These are phyloP conservation scores for Trichoderma sp. DNA, from an alignment of 2,329 filamentous ascomycete genomes.

Conservation along the genomic window DNA sequence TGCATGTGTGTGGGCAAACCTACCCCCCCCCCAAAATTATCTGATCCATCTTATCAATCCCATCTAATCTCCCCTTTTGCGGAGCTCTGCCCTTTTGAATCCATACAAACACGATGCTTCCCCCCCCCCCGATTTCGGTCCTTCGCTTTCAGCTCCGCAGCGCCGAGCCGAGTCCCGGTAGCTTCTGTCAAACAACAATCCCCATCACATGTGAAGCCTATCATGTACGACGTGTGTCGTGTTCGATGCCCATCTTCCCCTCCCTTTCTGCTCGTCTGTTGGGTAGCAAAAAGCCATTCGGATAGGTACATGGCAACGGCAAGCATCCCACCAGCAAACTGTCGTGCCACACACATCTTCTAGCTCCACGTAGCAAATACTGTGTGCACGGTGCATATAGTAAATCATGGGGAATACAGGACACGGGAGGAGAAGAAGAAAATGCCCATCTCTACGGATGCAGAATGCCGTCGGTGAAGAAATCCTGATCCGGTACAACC, in stretches of 20 bases:
- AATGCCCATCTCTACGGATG: neutral
- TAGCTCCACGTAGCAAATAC: neutral
- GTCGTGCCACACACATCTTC: neutral
- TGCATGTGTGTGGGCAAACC: neutral
- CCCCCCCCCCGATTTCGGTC: conserved; percentile 5
- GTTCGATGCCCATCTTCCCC: neutral
- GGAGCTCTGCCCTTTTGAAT: neutral
- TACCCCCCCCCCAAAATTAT: neutral
- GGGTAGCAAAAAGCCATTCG: neutral
- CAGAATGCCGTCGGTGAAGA: neutral
- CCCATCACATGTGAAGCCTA: neutral
- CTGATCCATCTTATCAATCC: conserved; percentile 19
- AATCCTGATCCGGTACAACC: neutral
- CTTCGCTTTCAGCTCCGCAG: neutral
- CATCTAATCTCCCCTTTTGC: conserved; percentile 18
- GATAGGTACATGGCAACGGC: neutral
- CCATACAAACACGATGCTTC: too few relatives aligned
- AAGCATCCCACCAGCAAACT: neutral
- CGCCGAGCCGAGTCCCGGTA: neutral
- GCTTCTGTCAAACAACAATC: neutral
- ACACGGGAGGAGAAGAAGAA: neutral
- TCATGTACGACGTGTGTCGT: neutral
- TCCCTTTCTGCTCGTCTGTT: neutral
- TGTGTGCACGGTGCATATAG: neutral
- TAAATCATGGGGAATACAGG: neutral